phyloP scores from a whole-genome alignment of 73 alveolate genomes.

The Blepharisma japonicum region DNA sequence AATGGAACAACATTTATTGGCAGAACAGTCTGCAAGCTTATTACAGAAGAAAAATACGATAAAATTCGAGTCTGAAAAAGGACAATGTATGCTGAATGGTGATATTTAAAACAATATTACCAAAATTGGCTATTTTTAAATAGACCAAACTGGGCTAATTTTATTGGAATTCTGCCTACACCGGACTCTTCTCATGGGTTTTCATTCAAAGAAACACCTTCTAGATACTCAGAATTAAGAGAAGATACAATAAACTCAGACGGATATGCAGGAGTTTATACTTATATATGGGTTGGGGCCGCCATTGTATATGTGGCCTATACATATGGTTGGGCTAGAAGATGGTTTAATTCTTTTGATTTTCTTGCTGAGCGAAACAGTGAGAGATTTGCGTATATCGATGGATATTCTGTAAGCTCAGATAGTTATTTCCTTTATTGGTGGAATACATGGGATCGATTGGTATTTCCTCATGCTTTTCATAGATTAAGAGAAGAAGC shows the following conservation, averaged over 20 bases:
- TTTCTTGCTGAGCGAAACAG: neutral
- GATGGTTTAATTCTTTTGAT: conserved; percentile 16
- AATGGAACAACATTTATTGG: conserved; percentile 2
- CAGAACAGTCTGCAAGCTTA: neutral
- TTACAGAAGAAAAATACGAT: conserved; percentile 7
- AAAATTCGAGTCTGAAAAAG: neutral
- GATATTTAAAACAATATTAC: neutral
- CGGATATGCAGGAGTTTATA: conserved; percentile 15
- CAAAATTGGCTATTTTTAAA: conserved; percentile 11
- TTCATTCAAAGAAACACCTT: conserved; percentile 7
- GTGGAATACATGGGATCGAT: neutral
- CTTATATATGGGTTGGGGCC: conserved; percentile 7
- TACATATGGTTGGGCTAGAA: neutral
- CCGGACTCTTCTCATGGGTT: conserved; percentile 26
- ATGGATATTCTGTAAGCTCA: neutral
- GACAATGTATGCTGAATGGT: neutral
- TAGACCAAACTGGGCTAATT: neutral
- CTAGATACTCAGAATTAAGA: neutral
- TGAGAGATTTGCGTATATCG: neutral
- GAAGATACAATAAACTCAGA: conserved; percentile 26
- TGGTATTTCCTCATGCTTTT: neutral
- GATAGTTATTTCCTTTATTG: neutral
- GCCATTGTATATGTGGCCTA: neutral
- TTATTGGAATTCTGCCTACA: conserved; percentile 15
- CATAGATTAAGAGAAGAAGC: neutral